Conservation (phyloP, 208 protist species). For the Acanthamoeba comandoni region DNA sequence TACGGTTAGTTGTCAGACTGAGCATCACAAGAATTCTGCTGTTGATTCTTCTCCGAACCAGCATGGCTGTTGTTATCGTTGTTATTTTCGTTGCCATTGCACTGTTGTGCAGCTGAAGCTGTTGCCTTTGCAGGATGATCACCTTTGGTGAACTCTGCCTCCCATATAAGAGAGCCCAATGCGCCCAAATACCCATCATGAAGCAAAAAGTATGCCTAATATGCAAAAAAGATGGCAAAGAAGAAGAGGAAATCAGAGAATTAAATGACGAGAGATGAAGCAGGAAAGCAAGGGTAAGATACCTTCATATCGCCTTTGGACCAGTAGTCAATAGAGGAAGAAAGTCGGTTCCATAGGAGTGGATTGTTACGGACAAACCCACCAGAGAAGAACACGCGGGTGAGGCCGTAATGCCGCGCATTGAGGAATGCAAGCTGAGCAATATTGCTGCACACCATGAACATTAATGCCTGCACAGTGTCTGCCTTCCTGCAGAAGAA, state of each 20-base stretch:
- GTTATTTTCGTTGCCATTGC: too few relatives aligned
- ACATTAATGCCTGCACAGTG: slow-evolving; percentile 32
- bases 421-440: slow-evolving; percentile 64
- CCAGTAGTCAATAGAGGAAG: slow-evolving; percentile 27
- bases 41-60: too few relatives aligned
- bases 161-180: slow-evolving; percentile 36
- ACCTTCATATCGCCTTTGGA: slow-evolving; percentile 63
- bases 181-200: slow-evolving; percentile 58
- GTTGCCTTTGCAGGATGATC: too few relatives aligned
- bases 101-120: too few relatives aligned
- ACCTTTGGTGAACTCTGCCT: neutral
- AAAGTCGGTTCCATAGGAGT: slow-evolving; percentile 31
- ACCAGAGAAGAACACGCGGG: slow-evolving; percentile 51
- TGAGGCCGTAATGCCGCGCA: slow-evolving; percentile 36
- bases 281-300: neutral
- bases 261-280: slow-evolving; percentile 13
- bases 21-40: too few relatives aligned
- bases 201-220: slow-evolving; percentile 47
- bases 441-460: slow-evolving; percentile 62
- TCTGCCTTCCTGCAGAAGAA: slow-evolving; percentile 3
- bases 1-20: too few relatives aligned
- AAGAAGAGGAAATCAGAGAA: neutral
- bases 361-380: slow-evolving; percentile 58
- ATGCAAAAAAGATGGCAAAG: too few relatives aligned
- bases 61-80: too few relatives aligned